phyloP scores from a whole-genome alignment of 192 early-diverging fungal species.

The Thoreauomyces humboldtii region DNA sequence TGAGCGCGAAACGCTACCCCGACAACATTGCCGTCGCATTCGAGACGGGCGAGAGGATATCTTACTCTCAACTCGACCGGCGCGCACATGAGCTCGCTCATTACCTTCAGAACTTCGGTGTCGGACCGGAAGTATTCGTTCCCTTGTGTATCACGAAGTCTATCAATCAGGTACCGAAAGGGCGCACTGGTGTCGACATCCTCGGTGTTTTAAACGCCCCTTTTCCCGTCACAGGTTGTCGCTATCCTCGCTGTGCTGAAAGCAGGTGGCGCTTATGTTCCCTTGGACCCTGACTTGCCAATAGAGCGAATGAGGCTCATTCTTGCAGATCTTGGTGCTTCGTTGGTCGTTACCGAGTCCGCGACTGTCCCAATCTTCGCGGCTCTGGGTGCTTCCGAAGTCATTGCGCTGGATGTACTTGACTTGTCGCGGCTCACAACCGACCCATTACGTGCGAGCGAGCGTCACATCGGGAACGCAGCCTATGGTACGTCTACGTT shows the following conservation, averaged over 20 bases:
- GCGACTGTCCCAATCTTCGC: background rate
- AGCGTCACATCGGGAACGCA: no score
- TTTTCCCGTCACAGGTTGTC: no score
- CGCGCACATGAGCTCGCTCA: constrained; percentile 21
- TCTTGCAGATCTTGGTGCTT: background rate
- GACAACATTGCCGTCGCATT: constrained; percentile 32
- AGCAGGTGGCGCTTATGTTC: constrained; percentile 37
- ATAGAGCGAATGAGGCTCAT: constrained; percentile 6
- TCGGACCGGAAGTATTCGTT: constrained; percentile 20
- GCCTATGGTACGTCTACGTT: no score
- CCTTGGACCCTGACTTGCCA: constrained; percentile 26
- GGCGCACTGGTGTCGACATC: constrained; percentile 21
- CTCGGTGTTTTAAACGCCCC: constrained; percentile 32
- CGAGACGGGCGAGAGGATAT: constrained; percentile 18
- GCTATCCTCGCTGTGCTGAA: constrained; percentile 32
- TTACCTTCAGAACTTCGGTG: constrained; percentile 11
- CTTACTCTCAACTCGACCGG: constrained; percentile 34
- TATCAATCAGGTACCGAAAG: constrained; percentile 31
- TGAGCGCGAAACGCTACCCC: constrained; percentile 8
- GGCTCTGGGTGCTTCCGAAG: no score
- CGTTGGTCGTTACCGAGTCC: constrained; percentile 12
- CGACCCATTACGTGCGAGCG: no score
- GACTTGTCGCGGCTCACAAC: no score
- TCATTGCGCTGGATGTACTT: no score
- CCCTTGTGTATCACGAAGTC: constrained; percentile 24